phyloP scores from a whole-genome alignment of 2,329 filamentous ascomycete species.

The Dendryphion nanum region DNA sequence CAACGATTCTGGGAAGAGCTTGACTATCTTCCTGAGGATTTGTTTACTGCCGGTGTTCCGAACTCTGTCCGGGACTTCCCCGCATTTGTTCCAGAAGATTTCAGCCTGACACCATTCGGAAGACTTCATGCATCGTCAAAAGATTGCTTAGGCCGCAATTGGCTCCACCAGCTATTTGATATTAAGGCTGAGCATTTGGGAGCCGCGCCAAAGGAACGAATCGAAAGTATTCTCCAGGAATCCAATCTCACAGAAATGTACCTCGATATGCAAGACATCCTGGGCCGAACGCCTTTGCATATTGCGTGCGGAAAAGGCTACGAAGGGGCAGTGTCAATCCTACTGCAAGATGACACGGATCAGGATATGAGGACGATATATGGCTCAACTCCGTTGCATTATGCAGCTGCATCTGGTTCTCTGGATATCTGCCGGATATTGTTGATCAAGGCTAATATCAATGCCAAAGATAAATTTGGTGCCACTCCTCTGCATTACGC shows the following conservation, averaged over 20 bases:
- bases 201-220: not conserved
- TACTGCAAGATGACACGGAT: constrained; percentile 4
- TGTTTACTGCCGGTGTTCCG: not conserved
- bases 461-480: not conserved
- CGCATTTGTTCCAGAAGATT: not conserved
- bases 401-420: constrained; percentile 7
- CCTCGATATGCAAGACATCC: constrained; percentile 6
- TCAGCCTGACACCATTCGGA: not conserved
- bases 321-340: not conserved
- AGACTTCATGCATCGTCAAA: not conserved
- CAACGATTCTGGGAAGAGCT: not conserved
- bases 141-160: not conserved
- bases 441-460: not conserved
- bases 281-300: constrained; percentile 10
- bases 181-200: not conserved
- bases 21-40: not conserved
- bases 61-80: not conserved
- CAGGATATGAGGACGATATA: constrained; percentile 1
- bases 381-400: constrained; percentile 11
- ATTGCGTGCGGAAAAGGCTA: constrained; percentile 4
- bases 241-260: not conserved
- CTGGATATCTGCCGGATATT: constrained; percentile 1
- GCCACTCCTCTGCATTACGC: not conserved
- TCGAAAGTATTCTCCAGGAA: not conserved
- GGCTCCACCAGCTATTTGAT: not conserved